These are phyloP conservation scores for Rhizopus sp. DNA, from an alignment of 371 early-diverging fungal genomes.

Conservation along the genomic window DNA sequence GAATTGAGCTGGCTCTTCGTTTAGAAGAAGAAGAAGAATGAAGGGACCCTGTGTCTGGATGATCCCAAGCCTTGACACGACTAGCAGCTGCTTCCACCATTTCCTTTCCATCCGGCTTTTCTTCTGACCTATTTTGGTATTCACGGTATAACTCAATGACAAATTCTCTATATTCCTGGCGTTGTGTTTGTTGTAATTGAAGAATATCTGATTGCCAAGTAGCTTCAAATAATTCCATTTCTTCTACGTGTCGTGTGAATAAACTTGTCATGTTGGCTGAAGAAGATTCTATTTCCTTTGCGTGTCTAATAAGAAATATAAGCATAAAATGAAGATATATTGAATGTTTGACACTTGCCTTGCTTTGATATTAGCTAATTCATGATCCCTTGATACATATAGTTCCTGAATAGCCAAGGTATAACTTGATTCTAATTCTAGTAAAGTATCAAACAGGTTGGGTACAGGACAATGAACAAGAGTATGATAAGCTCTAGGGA, in stretches of 20 bases:
- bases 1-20: not conserved
- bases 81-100: slow-evolving; percentile 48
- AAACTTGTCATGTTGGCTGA: slow-evolving; percentile 41
- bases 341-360: slow-evolving; percentile 23
- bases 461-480: slow-evolving; percentile 65
- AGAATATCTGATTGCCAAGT: slow-evolving; percentile 65
- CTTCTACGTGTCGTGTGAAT: slow-evolving; percentile 60
- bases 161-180: slow-evolving; percentile 69
- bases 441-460: slow-evolving; percentile 65
- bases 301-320: slow-evolving; percentile 29
- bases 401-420: slow-evolving; percentile 61
- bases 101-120: slow-evolving; percentile 55
- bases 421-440: slow-evolving; percentile 69
- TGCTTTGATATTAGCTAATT: slow-evolving; percentile 37
- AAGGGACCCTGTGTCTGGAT: not conserved
- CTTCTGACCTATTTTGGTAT: slow-evolving; percentile 43
- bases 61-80: slow-evolving; percentile 25
- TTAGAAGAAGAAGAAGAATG: not conserved
- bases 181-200: slow-evolving; percentile 60
- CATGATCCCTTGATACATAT: slow-evolving; percentile 43
- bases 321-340: not conserved
- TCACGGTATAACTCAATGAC: slow-evolving; percentile 65
- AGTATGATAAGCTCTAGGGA: slow-evolving; percentile 74
- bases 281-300: slow-evolving; percentile 32
- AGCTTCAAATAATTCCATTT: slow-evolving; percentile 63